Evolutionary conservation across 1,284 basidiomycete genomes (phyloP).

Genomic region (Cystobasidiaceae sp.): DNA sequence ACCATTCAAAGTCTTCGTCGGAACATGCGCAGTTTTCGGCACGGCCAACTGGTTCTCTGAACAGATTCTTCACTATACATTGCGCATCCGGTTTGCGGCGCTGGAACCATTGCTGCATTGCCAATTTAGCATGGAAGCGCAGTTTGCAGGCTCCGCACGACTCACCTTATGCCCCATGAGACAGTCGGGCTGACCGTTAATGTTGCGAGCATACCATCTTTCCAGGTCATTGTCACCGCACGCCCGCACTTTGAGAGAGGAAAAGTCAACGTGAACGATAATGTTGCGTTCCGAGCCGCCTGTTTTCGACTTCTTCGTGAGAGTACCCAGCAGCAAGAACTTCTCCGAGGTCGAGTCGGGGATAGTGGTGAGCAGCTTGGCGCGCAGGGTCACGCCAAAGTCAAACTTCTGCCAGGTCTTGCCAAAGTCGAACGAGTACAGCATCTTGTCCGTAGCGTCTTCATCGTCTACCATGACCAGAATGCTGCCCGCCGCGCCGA

Average conservation of each 20-base stretch:
- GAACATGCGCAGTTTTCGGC: conserved; percentile 79
- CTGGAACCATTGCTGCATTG: conserved; percentile 77
- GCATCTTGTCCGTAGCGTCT: conserved; percentile 63
- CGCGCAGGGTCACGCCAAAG: conserved; percentile 67
- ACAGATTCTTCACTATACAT: conserved; percentile 91
- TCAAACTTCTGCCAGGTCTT: conserved; percentile 69
- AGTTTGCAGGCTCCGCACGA: conserved; percentile 2
- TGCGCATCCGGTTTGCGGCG: conserved; percentile 76
- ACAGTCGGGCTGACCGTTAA: conserved; percentile 56
- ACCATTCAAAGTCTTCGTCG: conserved; percentile 92
- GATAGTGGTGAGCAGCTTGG: conserved; percentile 70
- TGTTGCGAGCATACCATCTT: conserved; percentile 73
- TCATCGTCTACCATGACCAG: conserved; percentile 84
- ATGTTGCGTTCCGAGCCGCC: conserved; percentile 60
- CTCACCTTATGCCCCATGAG: conserved; percentile 88
- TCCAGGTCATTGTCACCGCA: conserved; percentile 76
- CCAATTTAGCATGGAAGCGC: neutral
- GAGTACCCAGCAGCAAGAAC: conserved; percentile 75
- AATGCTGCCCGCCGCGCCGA: conserved; percentile 81
- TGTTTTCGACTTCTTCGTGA: conserved; percentile 53
- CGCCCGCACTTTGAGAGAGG: conserved; percentile 61
- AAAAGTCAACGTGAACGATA: conserved; percentile 78
- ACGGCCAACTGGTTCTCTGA: conserved; percentile 71
- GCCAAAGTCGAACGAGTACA: conserved; percentile 82
- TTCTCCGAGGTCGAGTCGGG: conserved; percentile 91